Percentiles rank a stretch among this genome's conserved stretches.
phyloP scores from a whole-genome alignment of 495 filamentous ascomycete genomes.

The Penicillium steckii region DNA sequence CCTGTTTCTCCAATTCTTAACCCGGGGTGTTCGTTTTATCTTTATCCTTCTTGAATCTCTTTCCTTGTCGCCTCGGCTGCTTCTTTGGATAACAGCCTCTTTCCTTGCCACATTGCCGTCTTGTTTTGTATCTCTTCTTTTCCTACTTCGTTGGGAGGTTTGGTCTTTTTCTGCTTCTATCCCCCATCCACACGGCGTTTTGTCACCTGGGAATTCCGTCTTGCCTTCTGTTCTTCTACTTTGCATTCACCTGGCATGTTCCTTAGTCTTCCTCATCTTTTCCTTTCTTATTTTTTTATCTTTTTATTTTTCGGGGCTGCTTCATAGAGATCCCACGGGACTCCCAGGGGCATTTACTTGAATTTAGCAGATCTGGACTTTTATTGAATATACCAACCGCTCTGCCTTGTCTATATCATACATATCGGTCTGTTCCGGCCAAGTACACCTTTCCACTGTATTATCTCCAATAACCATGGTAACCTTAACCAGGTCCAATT shows the following conservation, averaged over 20 bases:
- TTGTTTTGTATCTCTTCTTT: not conserved
- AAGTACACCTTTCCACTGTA: not conserved
- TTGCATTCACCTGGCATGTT: conserved; percentile 16
- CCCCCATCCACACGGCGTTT: conserved; percentile 19
- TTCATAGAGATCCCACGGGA: conserved; percentile 23
- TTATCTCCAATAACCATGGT: not conserved
- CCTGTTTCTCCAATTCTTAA: conserved; percentile 2
- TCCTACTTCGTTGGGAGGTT: conserved; percentile 1
- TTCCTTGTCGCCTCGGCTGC: not conserved
- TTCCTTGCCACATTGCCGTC: not conserved
- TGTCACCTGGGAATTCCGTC: not conserved
- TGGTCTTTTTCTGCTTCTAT: conserved; percentile 1
- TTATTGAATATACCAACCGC: conserved; percentile 8
- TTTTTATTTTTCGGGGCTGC: conserved; percentile 9
- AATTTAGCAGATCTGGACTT: conserved; percentile 11
- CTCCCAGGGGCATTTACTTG: conserved; percentile 15
- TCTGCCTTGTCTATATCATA: conserved; percentile 3
- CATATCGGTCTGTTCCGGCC: not conserved
- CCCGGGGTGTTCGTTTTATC: not conserved
- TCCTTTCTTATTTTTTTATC: not conserved
- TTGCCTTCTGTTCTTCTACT: not conserved
- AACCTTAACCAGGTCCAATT: conserved; percentile 68
- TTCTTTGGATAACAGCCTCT: not conserved
- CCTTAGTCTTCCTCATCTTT: no score
- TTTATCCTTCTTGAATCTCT: conserved; percentile 3